These are phyloP conservation scores for Mollisiaceae sp. DNA, from an alignment of 2,329 filamentous ascomycete genomes.

Conservation along the genomic window DNA sequence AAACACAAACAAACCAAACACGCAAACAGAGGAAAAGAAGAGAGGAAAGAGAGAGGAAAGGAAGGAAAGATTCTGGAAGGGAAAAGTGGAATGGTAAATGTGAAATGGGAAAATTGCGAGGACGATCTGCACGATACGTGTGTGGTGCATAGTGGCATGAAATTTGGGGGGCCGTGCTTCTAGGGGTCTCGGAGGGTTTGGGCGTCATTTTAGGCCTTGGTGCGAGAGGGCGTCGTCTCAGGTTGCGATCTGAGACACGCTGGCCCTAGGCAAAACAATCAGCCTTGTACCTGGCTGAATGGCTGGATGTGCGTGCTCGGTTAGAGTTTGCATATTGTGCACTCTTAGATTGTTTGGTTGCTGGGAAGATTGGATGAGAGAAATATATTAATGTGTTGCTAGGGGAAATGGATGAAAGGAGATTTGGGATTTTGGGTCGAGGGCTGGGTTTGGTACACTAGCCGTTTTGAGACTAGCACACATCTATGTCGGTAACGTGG, in stretches of 20 bases:
- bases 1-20: not conserved
- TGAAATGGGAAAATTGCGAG: no score
- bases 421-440: not conserved
- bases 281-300: not conserved
- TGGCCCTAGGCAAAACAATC: not conserved
- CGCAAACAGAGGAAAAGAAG: not conserved
- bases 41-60: not conserved
- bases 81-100: not conserved
- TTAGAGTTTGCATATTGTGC: not conserved
- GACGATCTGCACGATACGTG: not conserved
- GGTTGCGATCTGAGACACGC: not conserved
- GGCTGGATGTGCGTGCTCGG: not conserved
- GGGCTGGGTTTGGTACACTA: no score
- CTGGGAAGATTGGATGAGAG: not conserved
- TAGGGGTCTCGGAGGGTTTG: not conserved
- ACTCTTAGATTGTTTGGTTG: not conserved
- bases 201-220: no score
- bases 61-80: constrained; percentile 3
- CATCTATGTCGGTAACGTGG: no score
- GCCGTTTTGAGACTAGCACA: no score
- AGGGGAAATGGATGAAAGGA: not conserved
- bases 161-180: not conserved
- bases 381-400: not conserved
- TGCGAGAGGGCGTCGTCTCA: not conserved
- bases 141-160: not conserved